Base-by-base conservation (phyloP, 2,329 filamentous ascomycete genomes). In the Thermothelomyces thermophilus region DNA sequence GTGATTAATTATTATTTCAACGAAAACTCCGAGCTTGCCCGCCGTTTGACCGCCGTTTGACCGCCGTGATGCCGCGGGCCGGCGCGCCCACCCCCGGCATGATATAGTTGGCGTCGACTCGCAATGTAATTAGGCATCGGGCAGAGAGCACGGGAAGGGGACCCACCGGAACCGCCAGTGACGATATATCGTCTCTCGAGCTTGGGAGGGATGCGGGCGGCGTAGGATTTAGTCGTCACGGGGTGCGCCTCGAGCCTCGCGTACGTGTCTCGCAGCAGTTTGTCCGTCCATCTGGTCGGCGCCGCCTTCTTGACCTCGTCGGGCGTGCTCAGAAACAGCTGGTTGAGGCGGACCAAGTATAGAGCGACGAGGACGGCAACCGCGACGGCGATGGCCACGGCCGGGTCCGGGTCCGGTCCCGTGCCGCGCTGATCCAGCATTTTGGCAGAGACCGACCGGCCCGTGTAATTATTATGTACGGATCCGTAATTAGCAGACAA, bases 81-180 rank as follows among this genome's bases (percentile, higher is more conserved):
- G n/a, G n/a, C n/a, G n/a, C n/a, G n/a, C n/a, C n/a, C n/a, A n/a
- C n/a, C n/a, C n/a, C n/a, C n/a, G n/a, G n/a, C n/a, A n/a, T n/a
- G n/a, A n/a, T n/a, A n/a, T 30, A 19, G 45, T 52, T 13, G 41
- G 39, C n/a, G n/a, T n/a, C n/a, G n/a, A n/a, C n/a, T n/a, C n/a
- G n/a, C n/a, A n/a, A n/a, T n/a, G n/a, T n/a, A n/a, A n/a, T n/a
- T n/a, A n/a, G n/a, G n/a, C n/a, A 37, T 19, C 22, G 13, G 16
- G 31, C 5, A 8, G 31, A 24, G 6, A 36, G 30, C 14, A 14
- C 9, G 30, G 30, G 9, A 14, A 31, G 14, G 13, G 10, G 17
- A 63, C 67, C 60, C 51, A 71, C 70, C 72, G 11, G 70, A 73
- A 9, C 72, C 72, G 7, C 72, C 71, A 0, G 71, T 72, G 6